Evolutionary conservation across 768 basidiomycete genomes (phyloP).

Genomic region (Lentinula boryana): DNA sequence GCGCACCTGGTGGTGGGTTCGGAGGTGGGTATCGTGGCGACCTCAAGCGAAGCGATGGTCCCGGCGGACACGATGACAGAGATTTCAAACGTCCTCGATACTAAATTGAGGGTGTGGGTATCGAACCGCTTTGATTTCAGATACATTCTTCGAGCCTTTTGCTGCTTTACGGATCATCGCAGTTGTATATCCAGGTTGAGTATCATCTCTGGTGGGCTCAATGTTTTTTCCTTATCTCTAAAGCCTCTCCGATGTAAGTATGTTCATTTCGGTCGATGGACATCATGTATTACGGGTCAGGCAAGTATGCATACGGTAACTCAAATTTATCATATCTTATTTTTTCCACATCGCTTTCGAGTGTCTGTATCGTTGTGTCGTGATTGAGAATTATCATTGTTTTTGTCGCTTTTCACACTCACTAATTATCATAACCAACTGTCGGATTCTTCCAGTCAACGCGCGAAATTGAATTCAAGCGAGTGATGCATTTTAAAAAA

Average conservation of each 20-base stretch:
- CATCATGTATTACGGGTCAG: slow-evolving; percentile 5
- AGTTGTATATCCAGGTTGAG: slow-evolving; percentile 6
- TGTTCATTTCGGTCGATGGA: slow-evolving; percentile 4
- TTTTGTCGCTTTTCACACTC: not conserved
- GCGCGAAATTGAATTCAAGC: not conserved
- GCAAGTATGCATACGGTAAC: slow-evolving; percentile 7
- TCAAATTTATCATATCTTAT: slow-evolving; percentile 1
- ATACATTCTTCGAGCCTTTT: not conserved
- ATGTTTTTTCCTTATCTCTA: not conserved
- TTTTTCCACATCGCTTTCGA: not conserved
- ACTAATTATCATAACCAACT: too few species aligned
- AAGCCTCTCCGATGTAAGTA: slow-evolving; percentile 4
- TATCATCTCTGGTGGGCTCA: slow-evolving; percentile 7
- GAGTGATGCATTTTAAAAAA: too few species aligned
- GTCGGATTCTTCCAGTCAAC: too few species aligned
- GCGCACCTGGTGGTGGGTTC: slow-evolving; percentile 35
- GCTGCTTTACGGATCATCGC: not conserved
- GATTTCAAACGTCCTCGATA: slow-evolving; percentile 79
- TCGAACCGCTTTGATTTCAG: not conserved
- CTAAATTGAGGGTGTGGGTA: slow-evolving; percentile 28
- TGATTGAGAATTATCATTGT: not conserved
- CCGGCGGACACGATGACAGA: slow-evolving; percentile 77
- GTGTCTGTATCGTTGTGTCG: not conserved
- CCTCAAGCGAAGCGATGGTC: slow-evolving; percentile 71
- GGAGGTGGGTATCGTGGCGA: slow-evolving; percentile 63